Evolutionary conservation across 805 yeast species (phyloP).

Genomic region (Barnettozyma sp.): DNA sequence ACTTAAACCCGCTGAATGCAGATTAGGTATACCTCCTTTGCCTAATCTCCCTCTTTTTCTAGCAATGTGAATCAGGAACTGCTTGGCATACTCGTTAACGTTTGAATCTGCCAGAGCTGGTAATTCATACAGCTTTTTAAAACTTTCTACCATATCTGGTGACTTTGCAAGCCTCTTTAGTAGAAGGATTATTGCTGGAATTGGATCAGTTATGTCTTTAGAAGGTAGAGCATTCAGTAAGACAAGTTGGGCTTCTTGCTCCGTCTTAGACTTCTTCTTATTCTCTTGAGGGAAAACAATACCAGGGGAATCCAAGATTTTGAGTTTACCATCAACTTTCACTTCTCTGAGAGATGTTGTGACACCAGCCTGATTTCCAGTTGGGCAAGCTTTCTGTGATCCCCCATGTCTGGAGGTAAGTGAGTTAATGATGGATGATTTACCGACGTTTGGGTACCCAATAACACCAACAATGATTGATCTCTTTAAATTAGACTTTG

Average conservation of each 20-base stretch:
- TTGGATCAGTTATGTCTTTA: slow-evolving; percentile 76
- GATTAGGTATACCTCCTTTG: slow-evolving; percentile 87
- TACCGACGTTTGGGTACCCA: slow-evolving; percentile 97
- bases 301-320: slow-evolving; percentile 93
- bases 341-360: slow-evolving; percentile 89
- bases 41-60: slow-evolving; percentile 89
- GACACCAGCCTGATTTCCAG: slow-evolving; percentile 96
- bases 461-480: slow-evolving; percentile 90
- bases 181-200: slow-evolving; percentile 69
- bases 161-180: slow-evolving; percentile 71
- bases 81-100: slow-evolving; percentile 73
- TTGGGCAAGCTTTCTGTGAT: slow-evolving; percentile 77
- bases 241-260: slow-evolving; percentile 83
- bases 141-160: slow-evolving; percentile 67
- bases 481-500: slow-evolving; percentile 77
- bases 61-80: slow-evolving; percentile 86
- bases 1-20: slow-evolving; percentile 75
- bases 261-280: slow-evolving; percentile 44
- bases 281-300: slow-evolving; percentile 82
- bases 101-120: slow-evolving; percentile 74
- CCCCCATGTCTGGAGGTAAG: slow-evolving; percentile 76
- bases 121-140: slow-evolving; percentile 64
- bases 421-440: slow-evolving; percentile 89
- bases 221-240: slow-evolving; percentile 86
- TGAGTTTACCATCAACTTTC: slow-evolving; percentile 83